Base-by-base conservation (phyloP, 2,329 filamentous ascomycete genomes). In the Coleophoma eucalyptorum region DNA sequence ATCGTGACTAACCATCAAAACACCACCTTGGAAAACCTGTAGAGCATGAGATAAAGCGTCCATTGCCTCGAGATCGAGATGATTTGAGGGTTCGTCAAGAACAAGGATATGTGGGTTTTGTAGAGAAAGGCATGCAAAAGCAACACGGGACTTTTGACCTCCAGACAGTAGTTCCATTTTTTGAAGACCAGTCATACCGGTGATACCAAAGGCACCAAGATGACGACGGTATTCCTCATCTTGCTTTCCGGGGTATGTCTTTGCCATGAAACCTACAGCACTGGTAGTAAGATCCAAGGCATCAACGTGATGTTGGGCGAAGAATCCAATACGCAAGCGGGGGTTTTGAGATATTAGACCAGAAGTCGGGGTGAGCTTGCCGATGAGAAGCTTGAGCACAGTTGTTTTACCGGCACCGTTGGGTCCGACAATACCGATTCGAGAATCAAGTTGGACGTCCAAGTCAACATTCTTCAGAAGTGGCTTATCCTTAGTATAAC, bases 331-430 rank as follows among this genome's bases (percentile, higher is more conserved):
- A 44, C 94, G 86, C 45, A 99, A 79, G 50, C 94, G 85, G 33
- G 94, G 86, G 69, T 99, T 86, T 62, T 91, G 86, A 6, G 90
- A 91, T 58, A 99, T 96, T 51, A 96, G 66, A 59, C 94, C 94
- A 48, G 82, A 78, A 0, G 85, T 83, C 3, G 94, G 83, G 51
- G 83, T 71, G 20, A 99, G 80, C 62, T 90, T 89, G 56, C 90
- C 90, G 57, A 94, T 96, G 53, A 99, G 85, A n/a, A 99, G 83
- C 72, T 97, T 97, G 60, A 99, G 77, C n/a, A 97, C 88, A 0
- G 94, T 99, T 3, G 94, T 99, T 73, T 99, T 99, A 79, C 94
- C 94, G 42, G 94, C 94, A 71, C 94, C 94, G 78, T 99, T 99
- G 65, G 94, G 94, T 15, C 94, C 94, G n/a, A 99, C 93, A 65